Conservation (phyloP, 306 rosid species). For the Herpetospermum pedunculosum region DNA sequence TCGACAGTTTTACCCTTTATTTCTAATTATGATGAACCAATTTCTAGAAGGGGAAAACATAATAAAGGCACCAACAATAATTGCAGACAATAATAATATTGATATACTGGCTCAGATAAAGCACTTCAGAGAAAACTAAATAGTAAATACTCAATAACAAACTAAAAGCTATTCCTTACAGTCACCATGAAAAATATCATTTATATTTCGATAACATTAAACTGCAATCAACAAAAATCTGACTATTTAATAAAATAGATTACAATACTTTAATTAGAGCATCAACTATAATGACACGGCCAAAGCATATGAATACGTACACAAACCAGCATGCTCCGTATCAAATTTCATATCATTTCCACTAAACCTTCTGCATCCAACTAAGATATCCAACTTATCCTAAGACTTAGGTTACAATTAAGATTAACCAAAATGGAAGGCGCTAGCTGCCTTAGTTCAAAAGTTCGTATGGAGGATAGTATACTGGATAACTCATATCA, state of each 20-base stretch:
- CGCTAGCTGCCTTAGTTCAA: conserved; percentile 16
- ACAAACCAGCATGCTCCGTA: background rate
- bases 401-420: background rate
- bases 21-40: background rate
- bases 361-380: background rate
- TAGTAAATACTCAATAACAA: background rate
- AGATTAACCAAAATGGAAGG: conserved; percentile 13
- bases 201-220: background rate
- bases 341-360: background rate
- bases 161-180: background rate
- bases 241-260: background rate
- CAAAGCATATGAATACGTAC: background rate
- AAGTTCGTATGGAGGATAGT: conserved; percentile 31
- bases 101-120: background rate
- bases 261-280: background rate
- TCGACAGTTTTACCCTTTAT: background rate
- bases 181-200: background rate
- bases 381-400: background rate
- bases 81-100: background rate
- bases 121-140: background rate
- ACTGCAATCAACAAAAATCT: background rate
- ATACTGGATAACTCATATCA: conserved; percentile 39
- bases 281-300: background rate
- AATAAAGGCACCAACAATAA: background rate
- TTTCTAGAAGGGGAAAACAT: background rate